Base-by-base conservation (phyloP, 352 stramenopile genomes). In the Elongisporangium prolatum region DNA sequence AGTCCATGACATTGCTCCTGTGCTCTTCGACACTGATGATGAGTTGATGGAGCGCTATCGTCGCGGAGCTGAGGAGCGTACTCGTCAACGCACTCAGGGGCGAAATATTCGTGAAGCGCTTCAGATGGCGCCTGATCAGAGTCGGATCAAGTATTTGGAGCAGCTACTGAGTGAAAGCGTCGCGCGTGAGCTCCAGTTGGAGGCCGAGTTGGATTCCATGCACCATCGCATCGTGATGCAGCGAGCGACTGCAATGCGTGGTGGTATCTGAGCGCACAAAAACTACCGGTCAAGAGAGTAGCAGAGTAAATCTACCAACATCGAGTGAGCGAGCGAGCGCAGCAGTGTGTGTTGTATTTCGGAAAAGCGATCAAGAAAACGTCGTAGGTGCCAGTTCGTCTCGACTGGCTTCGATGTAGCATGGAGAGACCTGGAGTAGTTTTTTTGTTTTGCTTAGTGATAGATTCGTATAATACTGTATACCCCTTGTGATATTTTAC, bases 101-200 rank as follows among this genome's bases (percentile, higher is more conserved):
- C 81, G 82, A 8, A 92, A 83, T 60, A 86, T 93, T 51, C 83
- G 85, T 18, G 85, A 95, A 40, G 78, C 83, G 11, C 69, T 95
- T 48, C 67, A 82, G 50, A 75, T 89, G 61, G 81, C 81, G 5
- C 83, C 85, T 0, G 84, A 93, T 55, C 79, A 91, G 65, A 91
- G 74, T 56, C 86, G 84, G 34, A 91, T 95, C 67, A 93, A 93
- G 73, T 95, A 93, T 56, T 60, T 95, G 52, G 84, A 95, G 64
- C 82, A 95, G 61, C 57, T 95, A 48, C 61, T 95, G 20, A 88
- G 75, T 24, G 84, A 95, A 55, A 93, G 84, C 56, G 74, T 95
- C 4, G 86, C 84, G 37, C 81, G 86, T 24, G 86, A 95, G 64
- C 63, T 95, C 50, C 84, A 93, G 59, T 71, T 95, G 4, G 86